These are phyloP conservation scores for Amaranthus tricolor DNA, from an alignment of 179 eudicot species.

Conservation along the genomic window DNA sequence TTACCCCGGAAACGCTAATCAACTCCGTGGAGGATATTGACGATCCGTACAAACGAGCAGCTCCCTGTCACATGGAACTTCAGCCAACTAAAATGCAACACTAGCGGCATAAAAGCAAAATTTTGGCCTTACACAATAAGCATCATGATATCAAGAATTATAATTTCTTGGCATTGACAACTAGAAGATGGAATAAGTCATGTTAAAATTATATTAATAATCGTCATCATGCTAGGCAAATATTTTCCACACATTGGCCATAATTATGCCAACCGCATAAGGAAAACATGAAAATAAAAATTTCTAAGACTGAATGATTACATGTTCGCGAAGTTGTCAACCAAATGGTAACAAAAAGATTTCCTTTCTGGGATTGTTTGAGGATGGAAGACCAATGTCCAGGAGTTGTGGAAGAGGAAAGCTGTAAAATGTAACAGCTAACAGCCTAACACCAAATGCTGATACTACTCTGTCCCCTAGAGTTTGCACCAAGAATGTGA, in stretches of 20 bases:
- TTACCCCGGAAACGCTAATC: conserved; percentile 90
- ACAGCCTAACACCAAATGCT: not conserved
- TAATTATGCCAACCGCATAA: not conserved
- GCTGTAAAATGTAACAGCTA: not conserved
- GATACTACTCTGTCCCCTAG: too few relatives aligned
- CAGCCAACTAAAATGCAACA: not conserved
- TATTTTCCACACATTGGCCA: not conserved
- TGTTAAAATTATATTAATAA: not conserved
- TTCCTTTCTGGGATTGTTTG: not conserved
- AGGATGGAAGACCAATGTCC: not conserved
- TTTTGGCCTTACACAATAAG: not conserved
- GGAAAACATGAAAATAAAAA: not conserved
- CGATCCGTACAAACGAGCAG: conserved; percentile 92
- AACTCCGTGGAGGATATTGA: conserved; percentile 78
- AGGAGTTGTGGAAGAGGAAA: not conserved
- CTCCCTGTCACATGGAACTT: conserved; percentile 57
- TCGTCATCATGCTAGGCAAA: not conserved
- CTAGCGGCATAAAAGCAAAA: not conserved
- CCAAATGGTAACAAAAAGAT: not conserved
- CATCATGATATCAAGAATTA: not conserved
- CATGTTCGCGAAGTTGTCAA: not conserved
- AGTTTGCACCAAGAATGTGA: too few relatives aligned
- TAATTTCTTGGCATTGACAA: not conserved
- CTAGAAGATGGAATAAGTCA: not conserved
- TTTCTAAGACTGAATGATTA: not conserved